Evolutionary conservation across 1,284 basidiomycete genomes (phyloP).

Genomic region (Wallemia hederae): DNA sequence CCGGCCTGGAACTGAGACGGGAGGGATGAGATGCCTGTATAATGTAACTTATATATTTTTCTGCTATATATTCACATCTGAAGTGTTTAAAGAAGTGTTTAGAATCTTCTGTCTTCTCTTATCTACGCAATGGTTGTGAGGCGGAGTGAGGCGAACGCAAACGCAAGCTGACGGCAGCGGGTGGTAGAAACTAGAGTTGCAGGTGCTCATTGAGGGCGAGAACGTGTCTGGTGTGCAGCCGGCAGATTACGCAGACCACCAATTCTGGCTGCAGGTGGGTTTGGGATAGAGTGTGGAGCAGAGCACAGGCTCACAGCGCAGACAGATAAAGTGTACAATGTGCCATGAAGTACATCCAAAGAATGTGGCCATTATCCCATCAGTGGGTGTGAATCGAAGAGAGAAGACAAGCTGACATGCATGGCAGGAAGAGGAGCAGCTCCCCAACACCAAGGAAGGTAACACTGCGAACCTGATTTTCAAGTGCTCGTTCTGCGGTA

Average conservation of each 20-base stretch:
- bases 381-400: not conserved
- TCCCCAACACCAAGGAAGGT: not conserved
- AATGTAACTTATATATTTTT: not conserved
- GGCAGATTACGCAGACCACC: not conserved
- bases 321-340: not conserved
- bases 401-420: not conserved
- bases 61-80: not conserved
- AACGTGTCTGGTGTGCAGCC: not conserved
- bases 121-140: not conserved
- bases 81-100: no score
- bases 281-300: not conserved
- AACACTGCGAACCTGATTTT: not conserved
- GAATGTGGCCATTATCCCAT: not conserved
- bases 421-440: not conserved
- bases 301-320: not conserved
- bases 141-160: not conserved
- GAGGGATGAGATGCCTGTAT: no score
- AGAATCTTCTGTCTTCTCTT: no score
- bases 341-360: not conserved
- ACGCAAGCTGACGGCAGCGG: not conserved
- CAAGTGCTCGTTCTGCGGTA: not conserved
- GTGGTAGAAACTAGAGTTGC: not conserved
- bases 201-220: not conserved
- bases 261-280: not conserved
- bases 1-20: no score